Base-by-base conservation (phyloP, 2,329 filamentous ascomycete genomes). In the Aspergillus jensenii region DNA sequence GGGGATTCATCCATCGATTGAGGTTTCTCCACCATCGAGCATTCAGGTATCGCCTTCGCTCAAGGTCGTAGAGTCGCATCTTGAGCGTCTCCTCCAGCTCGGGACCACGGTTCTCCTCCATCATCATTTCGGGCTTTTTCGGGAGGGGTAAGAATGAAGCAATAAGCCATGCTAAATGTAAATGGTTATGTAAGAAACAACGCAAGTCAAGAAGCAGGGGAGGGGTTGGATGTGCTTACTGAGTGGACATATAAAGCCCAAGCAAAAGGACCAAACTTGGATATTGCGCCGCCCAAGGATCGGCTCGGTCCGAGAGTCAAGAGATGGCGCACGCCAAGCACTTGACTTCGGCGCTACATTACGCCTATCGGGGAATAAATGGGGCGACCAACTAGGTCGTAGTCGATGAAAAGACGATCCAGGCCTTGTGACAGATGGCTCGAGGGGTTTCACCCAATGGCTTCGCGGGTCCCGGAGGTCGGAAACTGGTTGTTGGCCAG, bases 191-290 rank as follows among this genome's bases (percentile, higher is more conserved):
- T 54, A 68, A 61, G 53, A 45, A 47, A 25, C 23, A 47, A 39
- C 27, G 33, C 21, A 6, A 9, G 6, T 31, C n/a, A 4, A 14
- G 23, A 6, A 25, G 9, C 41, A 27, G 17, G n/a, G 19, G 31
- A 27, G 7, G 21, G 17, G 43, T 33, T 7, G 6, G 17, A 47
- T 31, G 74, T n/a, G 15, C 85, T 74, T 76, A 89, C 86, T 81
- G 60, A 91, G 82, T 6, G 90, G 91, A 68, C 91, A 85, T 47
- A 93, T 77, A 68, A 96, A 96, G 23, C 91, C 91, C 47, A 88
- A 43, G 55, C 87, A 85, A 74, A 96, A 96, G 49, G 90, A 78
- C 52, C 89, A 78, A 31, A 93, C 82, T 73, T 96, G 91, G 47
- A 86, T 76, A 68, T 93, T 93, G 60, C 89, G 84, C 62, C 84